These are phyloP conservation scores for Ceratobasidium sp. DNA, from an alignment of 1,284 basidiomycete species.

Conservation along the genomic window DNA sequence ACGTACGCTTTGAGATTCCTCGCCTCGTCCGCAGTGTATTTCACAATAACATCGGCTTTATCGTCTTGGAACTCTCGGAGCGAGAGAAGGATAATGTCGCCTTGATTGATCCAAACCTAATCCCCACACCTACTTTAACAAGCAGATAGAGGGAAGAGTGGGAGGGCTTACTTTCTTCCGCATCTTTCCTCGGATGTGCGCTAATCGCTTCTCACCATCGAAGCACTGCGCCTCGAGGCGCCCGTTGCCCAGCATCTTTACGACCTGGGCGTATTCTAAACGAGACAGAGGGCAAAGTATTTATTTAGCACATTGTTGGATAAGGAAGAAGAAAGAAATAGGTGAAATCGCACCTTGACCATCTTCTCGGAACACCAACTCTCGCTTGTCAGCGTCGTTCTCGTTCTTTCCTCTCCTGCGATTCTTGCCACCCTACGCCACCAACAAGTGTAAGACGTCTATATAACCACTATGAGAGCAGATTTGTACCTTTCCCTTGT, in stretches of 20 bases:
- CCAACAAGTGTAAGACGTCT: conserved; percentile 17
- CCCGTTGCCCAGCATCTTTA: conserved; percentile 99
- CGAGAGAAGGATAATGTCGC: conserved; percentile 97
- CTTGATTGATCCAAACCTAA: conserved; percentile 99
- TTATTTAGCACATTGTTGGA: no score
- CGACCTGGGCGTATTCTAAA: conserved; percentile 96
- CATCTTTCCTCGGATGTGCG: conserved; percentile 99
- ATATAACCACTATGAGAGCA: background rate
- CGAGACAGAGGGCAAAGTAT: background rate
- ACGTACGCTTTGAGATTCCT: conserved; percentile 74
- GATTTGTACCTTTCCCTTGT: conserved; percentile 80
- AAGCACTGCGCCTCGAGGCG: conserved; percentile 97
- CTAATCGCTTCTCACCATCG: conserved; percentile 97
- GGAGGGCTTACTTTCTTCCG: conserved; percentile 89
- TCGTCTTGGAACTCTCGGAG: conserved; percentile 99
- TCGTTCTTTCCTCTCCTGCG: conserved; percentile 99
- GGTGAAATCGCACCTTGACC: no score
- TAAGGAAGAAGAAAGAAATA: no score
- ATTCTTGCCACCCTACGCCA: conserved; percentile 94
- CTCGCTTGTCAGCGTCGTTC: conserved; percentile 98
- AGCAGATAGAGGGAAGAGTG: background rate
- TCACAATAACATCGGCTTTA: conserved; percentile 99
- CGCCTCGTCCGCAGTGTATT: conserved; percentile 97
- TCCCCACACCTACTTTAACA: background rate
- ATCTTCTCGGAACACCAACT: conserved; percentile 98